These are phyloP conservation scores for Heritiera littoralis DNA, from an alignment of 345 rosid species.

Conservation along the genomic window DNA sequence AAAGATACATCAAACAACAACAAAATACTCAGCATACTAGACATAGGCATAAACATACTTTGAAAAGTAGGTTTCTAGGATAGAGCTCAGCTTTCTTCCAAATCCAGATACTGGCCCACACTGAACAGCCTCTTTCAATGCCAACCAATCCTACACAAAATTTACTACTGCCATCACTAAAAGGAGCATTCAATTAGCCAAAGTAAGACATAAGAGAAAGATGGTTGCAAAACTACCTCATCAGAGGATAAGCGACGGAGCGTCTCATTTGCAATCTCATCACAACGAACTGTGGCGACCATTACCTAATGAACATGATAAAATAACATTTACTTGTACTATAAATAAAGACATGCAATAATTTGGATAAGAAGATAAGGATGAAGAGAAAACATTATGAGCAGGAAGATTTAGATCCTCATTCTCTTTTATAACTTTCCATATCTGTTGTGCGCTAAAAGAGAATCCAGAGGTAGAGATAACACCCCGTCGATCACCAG, in stretches of 20 bases:
- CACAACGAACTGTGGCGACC: conserved; percentile 93
- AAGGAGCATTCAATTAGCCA: conserved; percentile 19
- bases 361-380: neutral
- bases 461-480: too few species aligned
- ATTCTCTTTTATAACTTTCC: too few species aligned
- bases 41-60: conserved; percentile 48
- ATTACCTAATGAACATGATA: conserved; percentile 55
- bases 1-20: neutral
- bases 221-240: conserved; percentile 45
- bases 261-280: conserved; percentile 35
- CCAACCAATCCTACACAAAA: conserved; percentile 60
- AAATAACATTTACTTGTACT: conserved; percentile 18
- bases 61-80: conserved; percentile 54
- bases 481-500: conserved; percentile 74
- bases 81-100: conserved; percentile 19
- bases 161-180: conserved; percentile 14
- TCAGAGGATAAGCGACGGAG: conserved; percentile 43
- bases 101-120: conserved; percentile 58
- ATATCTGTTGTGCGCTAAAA: too few species aligned
- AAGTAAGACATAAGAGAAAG: conserved; percentile 3
- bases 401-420: too few species aligned
- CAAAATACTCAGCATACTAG: neutral
- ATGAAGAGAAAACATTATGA: neutral
- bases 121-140: conserved; percentile 60
- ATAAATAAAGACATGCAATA: neutral